phyloP scores from a whole-genome alignment of 2,329 filamentous ascomycete species.

The Venturia oleaginea region DNA sequence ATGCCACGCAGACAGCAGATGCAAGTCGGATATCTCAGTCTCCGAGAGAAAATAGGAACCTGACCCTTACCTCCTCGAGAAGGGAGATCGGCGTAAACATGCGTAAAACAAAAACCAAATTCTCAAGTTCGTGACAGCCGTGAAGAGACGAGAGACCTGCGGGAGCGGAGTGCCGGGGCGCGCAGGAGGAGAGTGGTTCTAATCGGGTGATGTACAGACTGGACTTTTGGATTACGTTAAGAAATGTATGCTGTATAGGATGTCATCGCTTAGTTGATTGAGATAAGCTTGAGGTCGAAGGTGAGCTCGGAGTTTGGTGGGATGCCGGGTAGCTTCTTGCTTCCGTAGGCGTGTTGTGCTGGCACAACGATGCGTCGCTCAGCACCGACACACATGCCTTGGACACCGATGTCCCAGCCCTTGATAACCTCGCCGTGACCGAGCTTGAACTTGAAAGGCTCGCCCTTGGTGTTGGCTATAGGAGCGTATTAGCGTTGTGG shows the following conservation, averaged over 20 bases:
- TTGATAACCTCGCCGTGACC: slow-evolving; percentile 95
- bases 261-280: slow-evolving; percentile 31
- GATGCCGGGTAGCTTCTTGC: slow-evolving; percentile 71
- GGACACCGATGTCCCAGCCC: slow-evolving; percentile 93
- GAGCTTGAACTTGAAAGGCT: slow-evolving; percentile 93
- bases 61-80: background rate
- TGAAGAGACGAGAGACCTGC: background rate
- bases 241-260: background rate
- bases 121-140: background rate
- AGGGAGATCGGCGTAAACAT: background rate
- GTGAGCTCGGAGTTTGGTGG: slow-evolving; percentile 82
- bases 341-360: slow-evolving; percentile 80
- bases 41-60: background rate
- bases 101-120: background rate
- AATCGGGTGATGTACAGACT: background rate
- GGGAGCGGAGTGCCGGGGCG: slow-evolving; percentile 2
- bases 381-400: slow-evolving; percentile 85
- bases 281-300: slow-evolving; percentile 62
- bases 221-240: background rate
- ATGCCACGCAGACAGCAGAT: slow-evolving; percentile 13
- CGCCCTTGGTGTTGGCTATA: slow-evolving; percentile 94
- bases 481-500: background rate
- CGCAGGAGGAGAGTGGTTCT: slow-evolving; percentile 1
- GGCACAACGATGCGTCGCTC: slow-evolving; percentile 92
- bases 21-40: slow-evolving; percentile 14